phyloP scores from a whole-genome alignment of 257 asterid species.

The Parsonsia alboflavescens region DNA sequence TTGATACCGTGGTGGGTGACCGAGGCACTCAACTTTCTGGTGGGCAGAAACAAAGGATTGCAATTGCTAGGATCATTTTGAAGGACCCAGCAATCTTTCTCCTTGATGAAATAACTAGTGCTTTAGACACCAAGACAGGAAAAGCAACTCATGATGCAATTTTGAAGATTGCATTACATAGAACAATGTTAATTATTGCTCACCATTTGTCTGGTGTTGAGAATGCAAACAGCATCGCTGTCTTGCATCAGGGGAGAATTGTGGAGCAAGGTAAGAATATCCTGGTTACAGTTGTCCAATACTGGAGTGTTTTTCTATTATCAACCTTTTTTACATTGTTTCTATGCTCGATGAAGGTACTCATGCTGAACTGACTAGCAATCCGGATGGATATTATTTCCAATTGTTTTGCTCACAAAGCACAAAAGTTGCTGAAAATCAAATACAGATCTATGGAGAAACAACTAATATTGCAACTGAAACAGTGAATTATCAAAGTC shows the following conservation, averaged over 20 bases:
- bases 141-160: constrained; percentile 21
- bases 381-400: constrained; percentile 22
- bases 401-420: constrained; percentile 14
- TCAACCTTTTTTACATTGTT: neutral
- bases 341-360: constrained; percentile 17
- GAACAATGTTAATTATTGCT: constrained; percentile 25
- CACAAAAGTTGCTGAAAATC: constrained; percentile 3
- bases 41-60: constrained; percentile 34
- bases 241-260: constrained; percentile 23
- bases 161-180: constrained; percentile 5
- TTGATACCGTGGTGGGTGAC: constrained; percentile 31
- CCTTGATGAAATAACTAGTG: constrained; percentile 34
- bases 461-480: neutral
- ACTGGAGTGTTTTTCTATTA: neutral
- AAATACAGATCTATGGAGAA: neutral
- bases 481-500: neutral
- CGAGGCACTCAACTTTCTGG: constrained; percentile 35
- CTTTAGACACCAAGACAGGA: constrained; percentile 33
- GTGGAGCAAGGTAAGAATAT: constrained; percentile 29
- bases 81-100: constrained; percentile 29
- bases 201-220: constrained; percentile 23
- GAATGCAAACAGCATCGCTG: constrained; percentile 27
- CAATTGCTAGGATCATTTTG: constrained; percentile 30
- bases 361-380: constrained; percentile 22
- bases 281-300: neutral